phyloP scores from a whole-genome alignment of 495 filamentous ascomycete species.

The Penicillium nucicola region DNA sequence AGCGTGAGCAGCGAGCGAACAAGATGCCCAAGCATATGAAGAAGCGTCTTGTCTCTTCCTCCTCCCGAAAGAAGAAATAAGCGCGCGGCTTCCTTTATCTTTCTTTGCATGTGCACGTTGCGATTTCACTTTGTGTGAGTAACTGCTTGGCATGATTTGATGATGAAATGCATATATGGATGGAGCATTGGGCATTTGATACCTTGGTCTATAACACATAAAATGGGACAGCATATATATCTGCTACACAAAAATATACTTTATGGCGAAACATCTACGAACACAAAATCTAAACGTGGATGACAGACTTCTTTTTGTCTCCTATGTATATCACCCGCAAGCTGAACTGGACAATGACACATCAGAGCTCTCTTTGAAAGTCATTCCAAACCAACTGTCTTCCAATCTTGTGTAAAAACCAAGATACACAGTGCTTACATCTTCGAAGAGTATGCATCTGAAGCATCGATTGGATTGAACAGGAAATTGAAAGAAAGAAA shows the following conservation, averaged over 20 bases:
- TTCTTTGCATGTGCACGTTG: constrained; percentile 15
- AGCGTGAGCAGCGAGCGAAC: constrained; percentile 81
- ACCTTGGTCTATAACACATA: constrained; percentile 26
- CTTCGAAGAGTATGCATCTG: constrained; percentile 35
- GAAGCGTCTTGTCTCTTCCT: constrained; percentile 53
- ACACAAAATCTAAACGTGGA: too few species aligned
- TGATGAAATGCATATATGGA: constrained; percentile 30
- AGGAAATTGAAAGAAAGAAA: background rate
- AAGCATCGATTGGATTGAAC: background rate
- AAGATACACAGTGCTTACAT: constrained; percentile 31
- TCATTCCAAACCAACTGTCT: constrained; percentile 26
- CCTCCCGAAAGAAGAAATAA: constrained; percentile 47
- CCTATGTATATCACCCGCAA: background rate
- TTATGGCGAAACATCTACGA: too few species aligned
- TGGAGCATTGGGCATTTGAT: constrained; percentile 34
- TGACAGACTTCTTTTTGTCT: too few species aligned
- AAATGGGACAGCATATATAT: constrained; percentile 8
- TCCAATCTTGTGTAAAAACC: background rate
- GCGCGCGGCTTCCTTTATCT: constrained; percentile 2
- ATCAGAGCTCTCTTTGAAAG: constrained; percentile 52
- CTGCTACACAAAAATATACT: background rate
- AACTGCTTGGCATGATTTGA: constrained; percentile 26
- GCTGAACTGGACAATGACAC: constrained; percentile 6
- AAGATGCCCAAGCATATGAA: constrained; percentile 97
- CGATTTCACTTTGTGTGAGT: constrained; percentile 6